Base-by-base conservation (phyloP, 2,329 filamentous ascomycete genomes). In the Arthroderma sp. region DNA sequence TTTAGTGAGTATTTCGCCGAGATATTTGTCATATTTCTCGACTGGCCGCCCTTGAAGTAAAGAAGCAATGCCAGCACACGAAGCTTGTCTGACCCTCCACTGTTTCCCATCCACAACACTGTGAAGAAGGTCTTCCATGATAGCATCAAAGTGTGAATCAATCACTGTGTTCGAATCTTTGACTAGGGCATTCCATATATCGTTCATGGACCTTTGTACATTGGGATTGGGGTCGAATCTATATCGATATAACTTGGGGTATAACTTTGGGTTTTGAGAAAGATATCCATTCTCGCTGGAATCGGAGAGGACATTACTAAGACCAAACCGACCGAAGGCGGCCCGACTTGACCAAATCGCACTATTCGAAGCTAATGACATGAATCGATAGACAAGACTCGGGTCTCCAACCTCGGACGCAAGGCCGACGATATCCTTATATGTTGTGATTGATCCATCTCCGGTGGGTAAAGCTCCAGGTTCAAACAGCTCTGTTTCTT, bases 391-490 rank as follows among this genome's bases (percentile, higher is more conserved):
- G 0, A 97, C 88, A n/a, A 98, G 77, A 64, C 87, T 91, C 59
- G 93, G 91, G 66, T 98, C 91, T 9, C 93, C 93, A 35, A 96
- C 91, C 73, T 98, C 93, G 44, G 91, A 88, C n/a, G 93, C 93
- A 52, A 98, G 77, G 63, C 80, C 93, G 71, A 98, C 87, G 63
- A 98, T 97, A 67, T 98, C 93, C 68, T 95, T 95, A 75, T 98
- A 98, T 0, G 91, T 97, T 0, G 89, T 96, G 57, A 97, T 82
- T 0, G 90, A 90, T 6, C 90, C 90, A 62, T 95, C 89, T 2
- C 91, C 89, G 0, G 91, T 97, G 0, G 91, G 91, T 11, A 97
- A 73, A 1, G 88, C 88, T 4, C 93, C 93, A 0, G 88, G 86
- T 59, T 97, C 91, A 64, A 97, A 97, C 0, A 98, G 77, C 69